phyloP scores from a whole-genome alignment of 108 stramenopile species.

The Nitzschia inconspicua region DNA sequence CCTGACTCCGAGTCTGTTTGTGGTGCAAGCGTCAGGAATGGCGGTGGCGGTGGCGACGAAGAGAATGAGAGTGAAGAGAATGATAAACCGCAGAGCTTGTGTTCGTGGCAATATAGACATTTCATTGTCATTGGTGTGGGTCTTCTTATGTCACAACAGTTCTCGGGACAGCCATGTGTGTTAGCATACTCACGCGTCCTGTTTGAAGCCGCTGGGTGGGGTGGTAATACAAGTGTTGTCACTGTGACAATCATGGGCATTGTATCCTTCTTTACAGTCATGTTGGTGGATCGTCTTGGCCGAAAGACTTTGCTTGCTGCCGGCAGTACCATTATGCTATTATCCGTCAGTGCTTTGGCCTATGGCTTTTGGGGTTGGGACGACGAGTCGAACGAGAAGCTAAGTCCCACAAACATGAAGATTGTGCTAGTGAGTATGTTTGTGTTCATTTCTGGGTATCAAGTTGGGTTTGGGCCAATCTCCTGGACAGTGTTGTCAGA shows the following conservation, averaged over 20 bases:
- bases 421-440: slow-evolving; percentile 34
- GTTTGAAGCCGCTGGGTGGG: slow-evolving; percentile 64
- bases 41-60: neutral
- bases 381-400: neutral
- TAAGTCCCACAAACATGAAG: neutral
- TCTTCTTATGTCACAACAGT: slow-evolving; percentile 65
- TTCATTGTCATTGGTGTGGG: slow-evolving; percentile 46
- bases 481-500: slow-evolving; percentile 76
- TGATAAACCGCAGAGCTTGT: neutral
- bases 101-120: slow-evolving; percentile 19
- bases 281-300: slow-evolving; percentile 36
- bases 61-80: neutral
- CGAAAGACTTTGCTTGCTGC: slow-evolving; percentile 26
- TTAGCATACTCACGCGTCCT: slow-evolving; percentile 65
- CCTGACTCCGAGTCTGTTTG: neutral
- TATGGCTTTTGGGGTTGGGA: slow-evolving; percentile 29
- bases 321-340: slow-evolving; percentile 20
- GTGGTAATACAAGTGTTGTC: slow-evolving; percentile 39
- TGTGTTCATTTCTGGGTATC: slow-evolving; percentile 38
- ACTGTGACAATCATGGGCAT: slow-evolving; percentile 68
- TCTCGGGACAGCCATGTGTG: slow-evolving; percentile 77
- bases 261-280: slow-evolving; percentile 33
- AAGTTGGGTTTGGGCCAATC: slow-evolving; percentile 70
- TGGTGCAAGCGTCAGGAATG: neutral
- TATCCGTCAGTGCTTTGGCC: slow-evolving; percentile 13